phyloP scores from a whole-genome alignment of 164 flowering plant genomes.

The Liquidambar formosana region DNA sequence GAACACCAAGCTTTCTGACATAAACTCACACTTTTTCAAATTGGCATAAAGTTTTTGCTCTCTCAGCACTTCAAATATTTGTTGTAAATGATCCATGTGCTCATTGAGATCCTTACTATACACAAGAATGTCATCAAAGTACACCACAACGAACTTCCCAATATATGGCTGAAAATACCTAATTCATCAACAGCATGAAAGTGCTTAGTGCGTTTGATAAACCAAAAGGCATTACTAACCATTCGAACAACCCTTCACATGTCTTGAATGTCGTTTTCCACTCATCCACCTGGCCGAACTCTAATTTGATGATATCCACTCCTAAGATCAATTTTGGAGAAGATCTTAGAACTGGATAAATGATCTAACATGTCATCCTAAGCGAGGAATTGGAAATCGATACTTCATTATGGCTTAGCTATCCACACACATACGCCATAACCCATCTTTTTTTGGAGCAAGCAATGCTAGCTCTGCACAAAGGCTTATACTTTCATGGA shows the following conservation, averaged over 20 bases:
- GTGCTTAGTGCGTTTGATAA: neutral
- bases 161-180: neutral
- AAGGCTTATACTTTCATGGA: neutral
- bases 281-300: neutral
- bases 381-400: constrained; percentile 8
- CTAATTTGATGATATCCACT: constrained; percentile 4
- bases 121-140: constrained; percentile 13
- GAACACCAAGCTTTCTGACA: neutral
- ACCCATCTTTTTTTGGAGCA: neutral
- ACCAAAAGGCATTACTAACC: neutral
- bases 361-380: constrained; percentile 11
- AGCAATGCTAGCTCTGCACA: neutral
- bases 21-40: constrained; percentile 9
- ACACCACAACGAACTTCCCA: constrained; percentile 8
- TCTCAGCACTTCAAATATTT: neutral
- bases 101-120: neutral
- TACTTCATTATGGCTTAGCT: constrained; percentile 10
- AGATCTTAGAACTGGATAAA: neutral
- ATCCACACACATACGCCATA: constrained; percentile 2
- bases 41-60: constrained; percentile 4
- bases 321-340: neutral
- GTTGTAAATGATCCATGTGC: neutral
- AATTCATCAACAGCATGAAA: neutral
- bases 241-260: constrained; percentile 4
- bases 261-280: constrained; percentile 11